Evolutionary conservation across 495 filamentous ascomycete species (phyloP), one percentile per base, ranked within the genome.

Genomic region (Aspergillus bertholletiae): DNA sequence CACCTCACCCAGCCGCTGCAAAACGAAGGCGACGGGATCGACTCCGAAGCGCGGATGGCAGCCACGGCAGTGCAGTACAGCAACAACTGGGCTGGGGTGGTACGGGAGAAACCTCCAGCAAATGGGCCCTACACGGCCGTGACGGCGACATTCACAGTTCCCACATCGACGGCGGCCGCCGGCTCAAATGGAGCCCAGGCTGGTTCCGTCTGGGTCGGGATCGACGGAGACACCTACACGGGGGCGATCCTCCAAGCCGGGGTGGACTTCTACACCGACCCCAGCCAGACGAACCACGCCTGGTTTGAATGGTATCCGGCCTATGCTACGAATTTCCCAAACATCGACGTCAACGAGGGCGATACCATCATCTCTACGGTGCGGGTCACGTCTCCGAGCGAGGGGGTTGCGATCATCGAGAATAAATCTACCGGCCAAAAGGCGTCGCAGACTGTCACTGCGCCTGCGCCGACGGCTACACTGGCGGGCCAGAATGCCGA

Each of bases 221-320:
- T 86, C 44, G 81, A 85, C 52, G 83, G 81, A 5, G 78, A 80
- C 57, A 83, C 79, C 7, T 85, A 81, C 66, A 65, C 63, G 50
- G 71, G 69, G 11, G 79, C 82, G 1, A 83, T 86, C 46, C 63
- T 88, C 37, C 81, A 86, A 60, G 80, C 84, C 0, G 85, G 85
- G 9, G 67, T 85, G 13, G 83, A 86, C 56, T 80, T 82, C 57
- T 80, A 77, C 44, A 66, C 79, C 22, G 57, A 70, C 17, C 59
- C 66, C 39, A 69, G 68, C 9, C 23, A 67, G 2, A 67, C 69
- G 18, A 85, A 74, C 54, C 76, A 80, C 41, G 75, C 81, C 18
- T 88, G 85, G 84, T 86, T 82, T 56, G 84, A 87, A 60, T 87
- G 83, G 83, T 85, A 75, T 60, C 83, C 83, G 5, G 71, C 80